phyloP scores from a whole-genome alignment of 2,329 filamentous ascomycete genomes.

The Rutstroemia sydowiana region DNA sequence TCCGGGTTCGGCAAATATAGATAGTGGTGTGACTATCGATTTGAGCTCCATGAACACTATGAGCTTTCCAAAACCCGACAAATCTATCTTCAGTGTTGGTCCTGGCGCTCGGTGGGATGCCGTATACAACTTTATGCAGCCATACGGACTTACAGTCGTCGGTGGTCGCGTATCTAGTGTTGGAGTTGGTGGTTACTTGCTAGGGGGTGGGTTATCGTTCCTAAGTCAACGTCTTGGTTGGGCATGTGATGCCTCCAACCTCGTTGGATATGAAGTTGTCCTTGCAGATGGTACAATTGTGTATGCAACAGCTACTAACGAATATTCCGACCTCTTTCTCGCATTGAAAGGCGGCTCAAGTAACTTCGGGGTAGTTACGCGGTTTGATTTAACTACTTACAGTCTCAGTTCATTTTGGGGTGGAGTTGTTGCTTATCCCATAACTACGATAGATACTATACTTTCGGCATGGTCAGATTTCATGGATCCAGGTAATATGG shows the following conservation, averaged over 20 bases:
- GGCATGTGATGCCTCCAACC: slow-evolving; percentile 14
- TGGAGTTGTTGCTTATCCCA: background rate
- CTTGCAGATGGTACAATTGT: background rate
- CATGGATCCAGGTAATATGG: background rate
- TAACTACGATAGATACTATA: background rate
- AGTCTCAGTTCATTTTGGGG: slow-evolving; percentile 7
- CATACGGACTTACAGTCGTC: slow-evolving; percentile 12
- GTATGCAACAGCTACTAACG: background rate
- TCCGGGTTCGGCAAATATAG: slow-evolving; percentile 13
- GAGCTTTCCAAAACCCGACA: background rate
- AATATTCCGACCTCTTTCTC: background rate
- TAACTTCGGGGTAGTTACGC: slow-evolving; percentile 33
- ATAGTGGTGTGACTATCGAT: slow-evolving; percentile 17
- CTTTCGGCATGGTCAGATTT: background rate
- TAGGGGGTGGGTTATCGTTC: slow-evolving; percentile 13
- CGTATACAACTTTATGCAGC: slow-evolving; percentile 15
- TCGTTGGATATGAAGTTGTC: slow-evolving; percentile 11
- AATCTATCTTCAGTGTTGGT: slow-evolving; percentile 12
- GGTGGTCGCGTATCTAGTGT: slow-evolving; percentile 14
- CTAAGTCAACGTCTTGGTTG: slow-evolving; percentile 13
- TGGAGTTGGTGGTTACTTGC: slow-evolving; percentile 11
- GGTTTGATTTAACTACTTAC: slow-evolving; percentile 29
- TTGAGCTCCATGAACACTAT: slow-evolving; percentile 8
- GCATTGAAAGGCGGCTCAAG: slow-evolving; percentile 27
- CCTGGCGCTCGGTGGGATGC: slow-evolving; percentile 17